phyloP scores from a whole-genome alignment of 2,329 filamentous ascomycete species.

The Diaporthe caulivora region DNA sequence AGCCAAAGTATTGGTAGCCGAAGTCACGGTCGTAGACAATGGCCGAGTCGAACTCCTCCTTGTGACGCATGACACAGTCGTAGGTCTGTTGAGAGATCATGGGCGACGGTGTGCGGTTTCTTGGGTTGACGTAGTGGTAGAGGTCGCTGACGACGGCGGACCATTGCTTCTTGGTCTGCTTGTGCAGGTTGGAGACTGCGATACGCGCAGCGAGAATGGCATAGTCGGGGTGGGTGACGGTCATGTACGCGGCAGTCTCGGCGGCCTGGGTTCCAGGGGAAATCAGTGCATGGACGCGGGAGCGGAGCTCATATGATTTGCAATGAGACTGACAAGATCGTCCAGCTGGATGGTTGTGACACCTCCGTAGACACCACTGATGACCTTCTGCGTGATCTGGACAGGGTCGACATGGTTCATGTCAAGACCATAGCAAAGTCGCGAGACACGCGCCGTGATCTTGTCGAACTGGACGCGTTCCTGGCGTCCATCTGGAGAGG shows the following conservation, averaged over 20 bases:
- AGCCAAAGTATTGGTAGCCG: conserved; percentile 99
- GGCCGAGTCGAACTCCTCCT: conserved; percentile 96
- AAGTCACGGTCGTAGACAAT: conserved; percentile 99
- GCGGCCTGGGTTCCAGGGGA: conserved; percentile 75
- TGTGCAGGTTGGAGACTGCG: conserved; percentile 99
- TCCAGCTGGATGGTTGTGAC: conserved; percentile 97
- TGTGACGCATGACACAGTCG: conserved; percentile 94
- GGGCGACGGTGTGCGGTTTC: conserved; percentile 83
- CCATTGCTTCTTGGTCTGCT: conserved; percentile 99
- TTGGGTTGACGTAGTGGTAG: conserved; percentile 96
- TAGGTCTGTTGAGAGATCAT: conserved; percentile 97
- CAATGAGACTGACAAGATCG: conserved; percentile 79
- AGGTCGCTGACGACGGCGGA: conserved; percentile 95
- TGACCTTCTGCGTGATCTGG: conserved; percentile 99
- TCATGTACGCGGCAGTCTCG: conserved; percentile 99
- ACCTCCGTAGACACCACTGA: conserved; percentile 98
- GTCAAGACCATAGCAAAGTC: conserved; percentile 97
- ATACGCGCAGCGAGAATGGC: conserved; percentile 98
- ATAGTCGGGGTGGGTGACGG: conserved; percentile 98
- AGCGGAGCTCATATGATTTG: background rate
- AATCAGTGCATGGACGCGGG: conserved; percentile 20
- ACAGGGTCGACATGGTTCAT: conserved; percentile 95
- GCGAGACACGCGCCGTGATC: conserved; percentile 98
- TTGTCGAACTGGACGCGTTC: conserved; percentile 99
- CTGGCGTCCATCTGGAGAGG: conserved; percentile 88